Conservation (phyloP, 306 rosid genomes). For the Prunus armeniaca region DNA sequence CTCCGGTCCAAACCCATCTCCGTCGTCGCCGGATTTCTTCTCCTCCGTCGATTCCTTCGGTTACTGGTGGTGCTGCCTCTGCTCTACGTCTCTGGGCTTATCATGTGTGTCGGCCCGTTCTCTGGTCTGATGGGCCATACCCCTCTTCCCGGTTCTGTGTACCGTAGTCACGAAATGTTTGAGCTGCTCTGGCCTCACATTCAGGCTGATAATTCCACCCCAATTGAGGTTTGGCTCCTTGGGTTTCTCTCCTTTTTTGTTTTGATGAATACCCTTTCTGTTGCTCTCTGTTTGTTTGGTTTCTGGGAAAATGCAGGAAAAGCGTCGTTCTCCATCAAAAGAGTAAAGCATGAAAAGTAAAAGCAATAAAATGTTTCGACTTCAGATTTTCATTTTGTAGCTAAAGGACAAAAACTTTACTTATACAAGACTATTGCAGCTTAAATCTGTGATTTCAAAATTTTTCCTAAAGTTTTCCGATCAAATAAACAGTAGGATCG, state of each 20-base stretch:
- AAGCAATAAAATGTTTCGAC: not conserved
- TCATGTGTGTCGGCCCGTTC: slow-evolving; percentile 90
- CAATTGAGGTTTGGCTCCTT: slow-evolving; percentile 48
- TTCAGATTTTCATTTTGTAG: slow-evolving; percentile 1
- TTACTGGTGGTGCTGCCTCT: slow-evolving; percentile 68
- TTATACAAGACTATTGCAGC: not conserved
- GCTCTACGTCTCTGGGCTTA: slow-evolving; percentile 71
- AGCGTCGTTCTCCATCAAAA: not conserved
- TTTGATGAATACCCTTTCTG: too few relatives aligned
- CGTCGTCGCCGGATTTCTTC: slow-evolving; percentile 42
- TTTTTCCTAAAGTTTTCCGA: not conserved
- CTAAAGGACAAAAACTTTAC: not conserved
- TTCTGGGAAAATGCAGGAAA: slow-evolving; percentile 16
- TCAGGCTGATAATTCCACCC: slow-evolving; percentile 67
- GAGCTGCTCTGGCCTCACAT: slow-evolving; percentile 58
- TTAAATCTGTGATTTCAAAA: not conserved
- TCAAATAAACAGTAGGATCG: not conserved
- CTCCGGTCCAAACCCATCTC: slow-evolving; percentile 51
- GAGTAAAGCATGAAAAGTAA: not conserved
- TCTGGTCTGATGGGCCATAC: slow-evolving; percentile 54
- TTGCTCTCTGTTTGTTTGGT: not conserved
- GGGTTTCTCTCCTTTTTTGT: not conserved
- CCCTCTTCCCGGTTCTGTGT: slow-evolving; percentile 81
- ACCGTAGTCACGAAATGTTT: slow-evolving; percentile 68
- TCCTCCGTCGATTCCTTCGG: slow-evolving; percentile 67